Percentiles rank a stretch among this genome's conserved stretches.
phyloP scores from a whole-genome alignment of 257 asterid genomes.

The Solanum piurae region DNA sequence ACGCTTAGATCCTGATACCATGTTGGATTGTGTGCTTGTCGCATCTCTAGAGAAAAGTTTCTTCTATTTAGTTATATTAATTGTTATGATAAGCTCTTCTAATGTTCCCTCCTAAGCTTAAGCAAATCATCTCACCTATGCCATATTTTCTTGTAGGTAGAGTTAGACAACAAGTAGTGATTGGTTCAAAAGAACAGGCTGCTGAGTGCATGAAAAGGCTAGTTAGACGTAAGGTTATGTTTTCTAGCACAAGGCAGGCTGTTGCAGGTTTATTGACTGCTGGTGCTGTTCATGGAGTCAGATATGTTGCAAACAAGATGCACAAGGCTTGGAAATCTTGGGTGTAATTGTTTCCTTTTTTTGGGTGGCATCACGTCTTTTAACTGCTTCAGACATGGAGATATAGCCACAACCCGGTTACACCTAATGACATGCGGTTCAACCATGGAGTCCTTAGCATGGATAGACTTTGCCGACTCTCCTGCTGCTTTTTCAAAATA shows the following conservation, averaged over 20 bases:
- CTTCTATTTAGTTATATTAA: background rate
- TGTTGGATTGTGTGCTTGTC: background rate
- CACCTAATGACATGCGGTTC: background rate
- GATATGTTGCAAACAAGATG: conserved; percentile 65
- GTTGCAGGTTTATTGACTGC: conserved; percentile 78
- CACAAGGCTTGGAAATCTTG: conserved; percentile 75
- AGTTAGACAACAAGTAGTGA: conserved; percentile 17
- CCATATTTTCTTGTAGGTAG: conserved; percentile 19
- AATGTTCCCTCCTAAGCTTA: background rate
- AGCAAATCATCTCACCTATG: background rate
- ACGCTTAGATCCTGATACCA: background rate
- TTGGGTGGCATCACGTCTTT: background rate
- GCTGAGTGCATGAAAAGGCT: conserved; percentile 51
- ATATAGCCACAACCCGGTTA: background rate
- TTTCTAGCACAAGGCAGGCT: conserved; percentile 86
- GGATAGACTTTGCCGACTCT: background rate
- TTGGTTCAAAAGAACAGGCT: conserved; percentile 59
- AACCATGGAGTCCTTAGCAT: background rate
- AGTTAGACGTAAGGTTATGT: conserved; percentile 67
- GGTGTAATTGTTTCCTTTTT: conserved; percentile 5
- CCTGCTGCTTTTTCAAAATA: background rate
- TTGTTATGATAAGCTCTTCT: background rate
- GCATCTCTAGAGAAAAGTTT: background rate
- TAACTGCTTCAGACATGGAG: background rate
- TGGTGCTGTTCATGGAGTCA: conserved; percentile 62